These are phyloP conservation scores for Xerocomellus chrysenteron DNA, from an alignment of 768 basidiomycete species.

Conservation along the genomic window DNA sequence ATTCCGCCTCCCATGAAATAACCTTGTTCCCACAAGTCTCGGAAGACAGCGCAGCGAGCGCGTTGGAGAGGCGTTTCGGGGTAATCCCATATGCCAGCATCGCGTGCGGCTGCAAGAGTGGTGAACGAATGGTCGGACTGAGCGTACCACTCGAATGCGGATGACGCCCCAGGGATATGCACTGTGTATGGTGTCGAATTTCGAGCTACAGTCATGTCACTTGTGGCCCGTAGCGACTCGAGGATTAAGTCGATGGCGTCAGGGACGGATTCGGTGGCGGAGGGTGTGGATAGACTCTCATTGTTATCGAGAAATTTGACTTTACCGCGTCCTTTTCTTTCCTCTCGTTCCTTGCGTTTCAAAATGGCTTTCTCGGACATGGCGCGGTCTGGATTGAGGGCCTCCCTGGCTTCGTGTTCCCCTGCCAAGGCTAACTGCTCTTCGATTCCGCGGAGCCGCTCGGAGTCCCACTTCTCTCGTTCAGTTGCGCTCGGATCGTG, in stretches of 20 bases:
- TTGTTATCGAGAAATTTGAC: constrained; percentile 8
- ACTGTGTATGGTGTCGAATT: constrained; percentile 45
- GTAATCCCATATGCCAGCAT: constrained; percentile 75
- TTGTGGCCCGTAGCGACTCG: neutral
- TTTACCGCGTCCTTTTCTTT: constrained; percentile 31
- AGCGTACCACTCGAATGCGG: constrained; percentile 67
- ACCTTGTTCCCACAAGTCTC: constrained; percentile 77
- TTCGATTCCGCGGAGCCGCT: constrained; percentile 45
- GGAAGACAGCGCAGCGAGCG: constrained; percentile 79
- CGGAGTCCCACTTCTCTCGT: constrained; percentile 52
- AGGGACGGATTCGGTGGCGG: neutral
- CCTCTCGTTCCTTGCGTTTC: constrained; percentile 73
- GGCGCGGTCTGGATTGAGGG: constrained; percentile 36
- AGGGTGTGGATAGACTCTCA: constrained; percentile 4
- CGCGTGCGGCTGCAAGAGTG: constrained; percentile 58
- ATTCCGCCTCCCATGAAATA: constrained; percentile 88
- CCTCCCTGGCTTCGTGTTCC: constrained; percentile 49
- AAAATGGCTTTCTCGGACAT: constrained; percentile 62
- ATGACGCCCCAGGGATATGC: constrained; percentile 66
- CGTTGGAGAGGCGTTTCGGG: constrained; percentile 63
- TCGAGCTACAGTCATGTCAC: constrained; percentile 7
- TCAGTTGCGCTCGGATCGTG: constrained; percentile 45
- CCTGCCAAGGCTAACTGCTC: constrained; percentile 51
- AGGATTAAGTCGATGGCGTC: neutral
- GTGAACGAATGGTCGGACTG: constrained; percentile 43